Base-by-base conservation (phyloP, 306 rosid genomes). In the Quercus glauca region DNA sequence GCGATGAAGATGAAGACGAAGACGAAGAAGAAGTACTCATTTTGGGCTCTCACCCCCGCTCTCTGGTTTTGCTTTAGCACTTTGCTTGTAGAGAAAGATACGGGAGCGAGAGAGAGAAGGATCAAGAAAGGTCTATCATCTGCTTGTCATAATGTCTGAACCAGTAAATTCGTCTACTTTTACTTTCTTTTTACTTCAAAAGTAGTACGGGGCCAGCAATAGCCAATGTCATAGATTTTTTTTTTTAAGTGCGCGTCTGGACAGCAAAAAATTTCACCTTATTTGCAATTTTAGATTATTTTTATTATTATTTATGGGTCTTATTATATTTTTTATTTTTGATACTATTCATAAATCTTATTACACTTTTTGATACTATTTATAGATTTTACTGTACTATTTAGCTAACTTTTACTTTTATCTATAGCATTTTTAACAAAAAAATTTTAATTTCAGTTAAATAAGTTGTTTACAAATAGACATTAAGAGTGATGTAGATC, bases 21-120 rank as follows among this genome's bases (percentile, higher is more conserved):
- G 80, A 58, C 1, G 21, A 89, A 80, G 53, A 45, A 3, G 17
- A 10, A 49, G 17, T 12, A 80, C 89, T 78, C 94, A 88, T 92
- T 76, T n/a, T 49, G 21, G n/a, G 29, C 76, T 70, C 35, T 18
- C 68, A 49, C 2, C 7, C 60, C 1, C 55, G 26, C 13, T 31
- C 23, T 33, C 51, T 31, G 25, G 5, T 33, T 33, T 41, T 41
- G 45, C 45, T 41, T 41, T 41, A 41, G 45, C 0, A 41, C 45
- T 41, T 41, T 33, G 10, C 13, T 67, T 17, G 71, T n/a, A 28
- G 49, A 19, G 71, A 67, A 59, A 75, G 65, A 49, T 25, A 51
- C 1, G 49, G 49, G 23, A 65, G 5, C 5, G 23, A 17, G 2
- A 7, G 6, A 64, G 17, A 17, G 45, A 41, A 41, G 45, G 3